Conservation (phyloP, 371 early-diverging fungal genomes). For the Batkoa obscura region DNA sequence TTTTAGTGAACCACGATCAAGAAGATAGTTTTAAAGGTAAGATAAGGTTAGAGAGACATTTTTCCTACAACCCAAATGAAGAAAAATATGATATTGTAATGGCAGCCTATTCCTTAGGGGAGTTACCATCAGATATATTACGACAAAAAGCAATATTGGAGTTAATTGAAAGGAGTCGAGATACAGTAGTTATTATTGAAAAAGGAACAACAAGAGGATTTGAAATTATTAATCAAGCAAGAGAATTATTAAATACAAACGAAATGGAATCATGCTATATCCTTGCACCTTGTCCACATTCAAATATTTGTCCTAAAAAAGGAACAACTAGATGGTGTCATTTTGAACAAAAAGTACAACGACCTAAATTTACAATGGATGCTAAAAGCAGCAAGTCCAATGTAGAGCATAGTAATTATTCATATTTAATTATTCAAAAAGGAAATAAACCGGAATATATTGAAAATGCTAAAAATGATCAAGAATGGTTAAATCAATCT, state of each 20-base stretch:
- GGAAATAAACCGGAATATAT: conserved; percentile 26
- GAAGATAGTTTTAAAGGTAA: conserved; percentile 10
- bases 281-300: conserved; percentile 42
- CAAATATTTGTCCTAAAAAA: conserved; percentile 42
- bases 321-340: conserved; percentile 54
- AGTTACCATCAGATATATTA: conserved; percentile 39
- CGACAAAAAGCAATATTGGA: conserved; percentile 43
- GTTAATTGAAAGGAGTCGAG: conserved; percentile 57
- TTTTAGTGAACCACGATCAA: neutral
- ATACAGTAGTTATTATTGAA: conserved; percentile 68
- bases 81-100: conserved; percentile 41
- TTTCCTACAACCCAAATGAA: conserved; percentile 22
- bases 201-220: conserved; percentile 71
- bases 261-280: neutral
- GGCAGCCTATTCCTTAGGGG: conserved; percentile 51
- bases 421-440: conserved; percentile 54
- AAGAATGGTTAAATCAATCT: conserved; percentile 11
- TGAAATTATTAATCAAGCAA: conserved; percentile 40
- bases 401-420: conserved; percentile 55
- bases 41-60: conserved; percentile 37
- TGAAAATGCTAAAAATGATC: neutral
- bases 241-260: conserved; percentile 30
- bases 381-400: conserved; percentile 48
- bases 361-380: conserved; percentile 50
- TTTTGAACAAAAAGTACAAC: conserved; percentile 61